Percentiles rank a stretch among this genome's conserved stretches.
Conservation (phyloP, 139 green algal species). For the Auxenochlorella pyrenoidosa region DNA sequence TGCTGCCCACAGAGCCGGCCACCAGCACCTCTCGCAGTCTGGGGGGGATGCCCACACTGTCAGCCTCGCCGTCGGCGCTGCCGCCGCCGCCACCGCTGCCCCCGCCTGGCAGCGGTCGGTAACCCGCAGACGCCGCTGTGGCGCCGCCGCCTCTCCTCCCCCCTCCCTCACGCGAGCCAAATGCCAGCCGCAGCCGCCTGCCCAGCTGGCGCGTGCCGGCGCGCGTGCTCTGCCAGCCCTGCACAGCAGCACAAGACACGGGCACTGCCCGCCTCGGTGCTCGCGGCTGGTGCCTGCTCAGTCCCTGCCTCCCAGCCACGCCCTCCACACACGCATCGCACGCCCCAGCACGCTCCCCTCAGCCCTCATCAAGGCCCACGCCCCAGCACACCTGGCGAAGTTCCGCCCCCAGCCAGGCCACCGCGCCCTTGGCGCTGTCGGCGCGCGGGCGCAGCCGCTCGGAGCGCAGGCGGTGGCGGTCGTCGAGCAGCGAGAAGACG, state of each 20-base stretch:
- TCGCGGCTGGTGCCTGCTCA: not conserved
- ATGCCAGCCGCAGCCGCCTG: not conserved
- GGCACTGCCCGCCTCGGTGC: not conserved
- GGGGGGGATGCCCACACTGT: not conserved
- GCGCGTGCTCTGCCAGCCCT: constrained; percentile 15
- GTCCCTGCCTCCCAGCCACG: not conserved
- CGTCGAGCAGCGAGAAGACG: constrained; percentile 26
- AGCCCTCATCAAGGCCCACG: not conserved
- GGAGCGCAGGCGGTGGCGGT: constrained; percentile 26
- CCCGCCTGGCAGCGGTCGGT: not conserved
- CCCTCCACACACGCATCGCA: not conserved
- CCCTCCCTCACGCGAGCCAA: not conserved
- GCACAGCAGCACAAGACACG: not conserved
- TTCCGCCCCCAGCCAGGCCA: constrained; percentile 24
- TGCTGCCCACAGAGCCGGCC: not conserved
- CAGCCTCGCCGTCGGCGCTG: not conserved
- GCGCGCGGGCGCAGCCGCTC: constrained; percentile 34
- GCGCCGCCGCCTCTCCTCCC: not conserved
- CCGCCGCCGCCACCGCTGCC: not conserved
- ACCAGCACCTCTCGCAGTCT: constrained; percentile 23
- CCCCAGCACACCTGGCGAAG: not conserved
- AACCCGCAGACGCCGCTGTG: not conserved
- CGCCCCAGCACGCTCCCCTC: not conserved
- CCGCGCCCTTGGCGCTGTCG: constrained; percentile 12
- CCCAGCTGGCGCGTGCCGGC: not conserved